Evolutionary conservation across 495 filamentous ascomycete genomes (phyloP).

Genomic region (Xylaria grammica): DNA sequence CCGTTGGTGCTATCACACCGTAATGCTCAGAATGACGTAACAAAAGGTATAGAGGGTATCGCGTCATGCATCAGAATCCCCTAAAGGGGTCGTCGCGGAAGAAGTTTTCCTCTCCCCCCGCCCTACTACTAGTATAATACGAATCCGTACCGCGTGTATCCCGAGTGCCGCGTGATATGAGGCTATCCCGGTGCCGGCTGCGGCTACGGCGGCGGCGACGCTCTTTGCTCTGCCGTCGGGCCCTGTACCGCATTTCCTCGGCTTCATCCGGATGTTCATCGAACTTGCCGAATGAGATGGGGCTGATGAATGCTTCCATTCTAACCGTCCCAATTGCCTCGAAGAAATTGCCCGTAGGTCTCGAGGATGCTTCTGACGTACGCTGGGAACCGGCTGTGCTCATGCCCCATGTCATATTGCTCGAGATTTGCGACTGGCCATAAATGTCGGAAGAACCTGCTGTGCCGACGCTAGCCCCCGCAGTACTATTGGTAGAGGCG

Average conservation of each 20-base stretch:
- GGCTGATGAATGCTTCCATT: conserved; percentile 94
- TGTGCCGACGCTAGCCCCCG: conserved; percentile 57
- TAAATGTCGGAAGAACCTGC: conserved; percentile 66
- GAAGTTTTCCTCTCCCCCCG: conserved; percentile 48
- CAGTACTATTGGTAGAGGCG: conserved; percentile 55
- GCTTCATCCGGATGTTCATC: conserved; percentile 54
- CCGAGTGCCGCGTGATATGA: conserved; percentile 50
- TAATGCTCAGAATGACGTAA: background rate
- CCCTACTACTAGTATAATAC: conserved; percentile 36
- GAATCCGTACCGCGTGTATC: conserved; percentile 49
- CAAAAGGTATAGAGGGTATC: background rate
- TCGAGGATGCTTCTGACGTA: conserved; percentile 68
- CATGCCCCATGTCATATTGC: conserved; percentile 47
- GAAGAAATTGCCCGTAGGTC: conserved; percentile 63
- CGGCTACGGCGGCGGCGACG: conserved; percentile 54
- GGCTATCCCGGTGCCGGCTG: conserved; percentile 55
- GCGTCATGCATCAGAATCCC: conserved; percentile 43
- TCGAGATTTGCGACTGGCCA: conserved; percentile 44
- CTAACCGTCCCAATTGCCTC: conserved; percentile 87
- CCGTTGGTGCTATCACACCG: conserved; percentile 4
- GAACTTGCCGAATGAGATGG: conserved; percentile 49
- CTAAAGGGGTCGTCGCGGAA: conserved; percentile 54
- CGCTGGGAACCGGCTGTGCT: conserved; percentile 48
- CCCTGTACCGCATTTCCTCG: conserved; percentile 49
- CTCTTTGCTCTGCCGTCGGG: conserved; percentile 55